Evolutionary conservation across 495 filamentous ascomycete genomes (phyloP), one percentile per base, ranked within the genome.

Genomic region (Penicillium taxi): DNA sequence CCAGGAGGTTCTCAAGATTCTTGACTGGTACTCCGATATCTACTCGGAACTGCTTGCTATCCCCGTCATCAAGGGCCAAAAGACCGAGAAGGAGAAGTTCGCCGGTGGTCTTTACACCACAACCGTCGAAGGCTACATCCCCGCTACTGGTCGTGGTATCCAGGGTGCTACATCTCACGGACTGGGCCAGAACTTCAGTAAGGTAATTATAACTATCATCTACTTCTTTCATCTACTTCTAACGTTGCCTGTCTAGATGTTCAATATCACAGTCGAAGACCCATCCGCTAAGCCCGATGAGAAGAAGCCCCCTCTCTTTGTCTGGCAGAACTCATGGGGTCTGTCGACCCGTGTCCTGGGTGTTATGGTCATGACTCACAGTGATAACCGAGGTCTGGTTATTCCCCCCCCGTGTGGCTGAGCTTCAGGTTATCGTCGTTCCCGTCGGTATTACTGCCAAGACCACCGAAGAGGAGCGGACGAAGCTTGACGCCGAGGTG

Each of bases 281-380:
- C 93, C 93, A 9, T 70, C 76, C 34, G 63, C 71, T 32, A 86
- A 86, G 60, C 74, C 78, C 23, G 86, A 79, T 26, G 81, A 90
- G 55, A 77, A 71, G 53, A 72, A 74, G 35, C 62, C 71, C 35
- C 75, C 82, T 40, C 60, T 94, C 38, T 57, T 86, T 48, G 88
- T 96, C 17, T 96, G 88, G 86, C 91, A 98, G 58, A 98, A 98
- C 69, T 94, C 86, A 4, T 98, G 91, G 91, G 91, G 91, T 64
- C 77, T 96, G 25, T 94, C 87, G 4, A 98, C 90, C 31, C 83
- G 91, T 56, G 80, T 86, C 18, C 89, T 98, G 49, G 90, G 90
- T 62, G 86, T 96, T 53, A 96, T 96, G 88, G 82, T 94, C 47
- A 93, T 98, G 80, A 84, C 89, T 39, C 91, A 98, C 69, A 77